Evolutionary conservation across 169 alveolate genomes (phyloP), one percentile per base, ranked within the genome.

Genomic region (Eimeria zaria): DNA sequence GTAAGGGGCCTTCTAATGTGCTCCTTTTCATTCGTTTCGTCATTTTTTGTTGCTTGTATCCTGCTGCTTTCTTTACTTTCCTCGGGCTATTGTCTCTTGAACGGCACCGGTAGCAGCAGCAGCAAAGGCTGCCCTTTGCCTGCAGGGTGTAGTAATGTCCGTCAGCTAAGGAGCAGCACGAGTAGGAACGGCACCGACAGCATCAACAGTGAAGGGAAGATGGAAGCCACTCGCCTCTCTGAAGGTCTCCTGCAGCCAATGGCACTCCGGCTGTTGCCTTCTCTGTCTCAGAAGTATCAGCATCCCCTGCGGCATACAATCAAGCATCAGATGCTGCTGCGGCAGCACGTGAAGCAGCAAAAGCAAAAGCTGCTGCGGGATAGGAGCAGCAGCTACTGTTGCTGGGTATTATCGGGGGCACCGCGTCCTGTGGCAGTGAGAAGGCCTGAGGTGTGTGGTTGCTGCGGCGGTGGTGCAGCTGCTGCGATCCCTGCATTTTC

Each of bases 251-350:
- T 64, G 84, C 48, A 30, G 85, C 67, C 62, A 30, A 36, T 44
- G 71, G 69, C 36, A 4, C 27, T 85, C 44, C 27, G 64, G 46
- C n/a, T 27, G 55, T 27, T 39, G 84, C 84, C 46, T 22, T 69
- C 53, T 27, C 69, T 88, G 60, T 12, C 48, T 84, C 95, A 8
- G 84, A 71, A 44, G 85, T 85, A 88, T 60, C 92, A 58, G 80
- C 92, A 53, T 9, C 83, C 48, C 48, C 91, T 83, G 62, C 92
- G 48, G 76, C 74, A 84, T 18, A 22, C 39, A 67, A n/a, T 67
- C 39, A 67, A 24, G 67, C 67, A 74, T 41, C 87, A 44, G 62
- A 24, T 41, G 71, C 89, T 81, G 73, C 89, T 51, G 73, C 71
- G 69, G 36, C 90, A 81, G 90, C 74, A 33, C 33, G 73, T 53